Evolutionary conservation across 78 protist species (phyloP), one percentile per base, ranked within the genome.

Genomic region (Monocercomonoides exilis): DNA sequence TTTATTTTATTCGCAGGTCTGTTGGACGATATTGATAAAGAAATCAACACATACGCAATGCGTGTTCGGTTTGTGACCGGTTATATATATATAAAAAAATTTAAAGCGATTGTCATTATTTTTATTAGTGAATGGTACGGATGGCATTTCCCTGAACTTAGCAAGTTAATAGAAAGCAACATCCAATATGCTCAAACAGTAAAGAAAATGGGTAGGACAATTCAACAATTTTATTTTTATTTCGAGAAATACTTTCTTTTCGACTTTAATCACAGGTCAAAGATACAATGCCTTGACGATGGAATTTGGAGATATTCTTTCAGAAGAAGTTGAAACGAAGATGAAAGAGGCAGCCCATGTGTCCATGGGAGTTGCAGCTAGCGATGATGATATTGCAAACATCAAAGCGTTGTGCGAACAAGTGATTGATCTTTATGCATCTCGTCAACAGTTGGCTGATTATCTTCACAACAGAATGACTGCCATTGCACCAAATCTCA

Each of bases 61-160:
- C 93, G 99, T 77, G 97, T 94, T 84, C 92, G 96, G 4, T 54
- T 21, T 54, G 70, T 21, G 70, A 11, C 21, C 70, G 70, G 21
- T 54, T 21, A 1, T 2, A 29, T 41, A 2, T 77, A 29, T 41
- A 6, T 41, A 77, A 6, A 77, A 6, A 77, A 4, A 6, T 2
- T 77, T 38, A 3, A 2, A 2, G 3, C 81, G 36, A 41, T 4
- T 38, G 4, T 3, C 2, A 41, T 29, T 36, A 77, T 87, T 77
- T 42, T 84, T 41, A 6, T 54, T 64, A 5, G 85, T 80, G 99
- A 98, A 87, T 98, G 99, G 99, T 98, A 95, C 91, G 98, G 97
- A 3, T 95, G 96, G 98, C 99, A 96, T 90, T 98, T 97, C 96
- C 99, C 99, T 64, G 99, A 97, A 87, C n/a, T 95, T 64, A 88